Evolutionary conservation across 495 filamentous ascomycete species (phyloP).

Genomic region (Poronia punctata): DNA sequence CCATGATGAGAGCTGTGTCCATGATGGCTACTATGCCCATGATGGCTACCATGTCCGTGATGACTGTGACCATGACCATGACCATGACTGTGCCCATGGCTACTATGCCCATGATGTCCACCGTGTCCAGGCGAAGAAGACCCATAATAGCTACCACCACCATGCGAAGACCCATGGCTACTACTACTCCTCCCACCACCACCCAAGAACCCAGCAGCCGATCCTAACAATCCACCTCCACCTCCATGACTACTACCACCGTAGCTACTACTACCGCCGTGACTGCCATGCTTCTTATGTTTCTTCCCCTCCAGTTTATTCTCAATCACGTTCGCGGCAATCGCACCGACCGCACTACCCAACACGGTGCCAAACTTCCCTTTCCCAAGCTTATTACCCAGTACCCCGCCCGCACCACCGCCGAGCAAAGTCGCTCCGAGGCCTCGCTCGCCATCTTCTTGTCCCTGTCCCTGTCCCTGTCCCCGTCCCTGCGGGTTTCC

Average conservation of each 20-base stretch:
- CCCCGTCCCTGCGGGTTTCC: slow-evolving; percentile 13
- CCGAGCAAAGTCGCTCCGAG: slow-evolving; percentile 50
- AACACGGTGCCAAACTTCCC: slow-evolving; percentile 43
- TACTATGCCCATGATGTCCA: slow-evolving; percentile 8
- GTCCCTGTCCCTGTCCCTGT: neutral
- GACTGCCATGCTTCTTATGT: slow-evolving; percentile 14
- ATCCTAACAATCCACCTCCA: slow-evolving; percentile 1
- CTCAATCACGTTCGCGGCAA: slow-evolving; percentile 50
- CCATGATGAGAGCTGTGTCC: slow-evolving; percentile 4
- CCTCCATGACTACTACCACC: slow-evolving; percentile 2
- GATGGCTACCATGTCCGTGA: slow-evolving; percentile 5
- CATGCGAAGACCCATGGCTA: too few species aligned
- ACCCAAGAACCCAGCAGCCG: too few species aligned
- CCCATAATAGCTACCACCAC: too few species aligned
- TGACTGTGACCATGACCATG: slow-evolving; percentile 2
- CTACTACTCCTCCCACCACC: too few species aligned
- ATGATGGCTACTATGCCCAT: slow-evolving; percentile 14
- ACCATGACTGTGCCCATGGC: too few species aligned
- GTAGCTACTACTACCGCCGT: slow-evolving; percentile 1
- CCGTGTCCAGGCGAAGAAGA: slow-evolving; percentile 13
- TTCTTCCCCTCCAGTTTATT: slow-evolving; percentile 37
- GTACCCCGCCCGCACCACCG: slow-evolving; percentile 44
- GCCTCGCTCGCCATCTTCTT: slow-evolving; percentile 45
- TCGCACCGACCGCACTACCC: slow-evolving; percentile 46
- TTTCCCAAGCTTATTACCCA: slow-evolving; percentile 41